These are phyloP conservation scores for Thuja plicata DNA, from an alignment of 83 land plant genomes.

Conservation along the genomic window DNA sequence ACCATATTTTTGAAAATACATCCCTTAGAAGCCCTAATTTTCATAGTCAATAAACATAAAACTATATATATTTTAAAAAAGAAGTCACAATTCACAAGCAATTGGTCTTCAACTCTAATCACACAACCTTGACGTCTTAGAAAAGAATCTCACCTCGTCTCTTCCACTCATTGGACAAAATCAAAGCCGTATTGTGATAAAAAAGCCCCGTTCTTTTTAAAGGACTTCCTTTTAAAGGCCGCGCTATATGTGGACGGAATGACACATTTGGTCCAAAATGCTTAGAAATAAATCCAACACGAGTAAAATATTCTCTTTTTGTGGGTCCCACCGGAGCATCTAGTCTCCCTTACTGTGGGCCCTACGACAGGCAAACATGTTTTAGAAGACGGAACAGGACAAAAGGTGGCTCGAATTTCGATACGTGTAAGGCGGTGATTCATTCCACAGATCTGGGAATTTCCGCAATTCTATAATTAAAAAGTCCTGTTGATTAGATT, in stretches of 20 bases:
- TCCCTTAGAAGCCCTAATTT: too few relatives aligned
- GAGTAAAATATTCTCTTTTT: neutral
- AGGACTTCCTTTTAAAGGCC: neutral
- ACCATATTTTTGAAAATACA: too few relatives aligned
- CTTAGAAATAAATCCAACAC: neutral
- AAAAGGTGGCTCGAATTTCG: too few relatives aligned
- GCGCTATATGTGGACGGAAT: neutral
- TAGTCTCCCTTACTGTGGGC: neutral
- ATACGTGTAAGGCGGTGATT: too few relatives aligned
- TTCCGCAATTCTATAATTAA: neutral
- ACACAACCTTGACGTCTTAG: too few relatives aligned
- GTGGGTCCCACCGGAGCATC: neutral
- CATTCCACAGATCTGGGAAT: too few relatives aligned
- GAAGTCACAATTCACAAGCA: too few relatives aligned
- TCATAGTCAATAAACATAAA: too few relatives aligned
- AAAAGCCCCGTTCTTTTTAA: neutral
- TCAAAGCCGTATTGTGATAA: neutral
- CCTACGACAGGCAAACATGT: neutral
- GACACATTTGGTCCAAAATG: neutral
- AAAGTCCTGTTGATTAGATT: neutral
- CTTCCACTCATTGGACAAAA: neutral
- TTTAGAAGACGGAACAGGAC: neutral
- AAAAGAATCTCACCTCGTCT: neutral
- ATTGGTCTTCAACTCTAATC: too few relatives aligned
- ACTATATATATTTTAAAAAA: too few relatives aligned